Percentiles rank a stretch among this genome's conserved stretches.
These are phyloP conservation scores for Candida broadrunensis DNA, from an alignment of 805 yeast species.

Conservation along the genomic window DNA sequence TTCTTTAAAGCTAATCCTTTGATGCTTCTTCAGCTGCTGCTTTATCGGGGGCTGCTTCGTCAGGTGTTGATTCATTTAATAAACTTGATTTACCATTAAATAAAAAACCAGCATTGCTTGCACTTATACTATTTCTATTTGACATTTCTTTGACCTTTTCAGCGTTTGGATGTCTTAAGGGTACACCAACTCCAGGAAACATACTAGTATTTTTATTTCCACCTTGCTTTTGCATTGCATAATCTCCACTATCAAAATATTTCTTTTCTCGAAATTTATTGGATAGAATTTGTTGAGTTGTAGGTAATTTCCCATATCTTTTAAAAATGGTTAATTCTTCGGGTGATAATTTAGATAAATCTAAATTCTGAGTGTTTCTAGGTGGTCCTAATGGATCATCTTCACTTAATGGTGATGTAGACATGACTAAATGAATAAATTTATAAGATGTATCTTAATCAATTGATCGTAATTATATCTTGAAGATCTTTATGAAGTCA, in stretches of 20 bases:
- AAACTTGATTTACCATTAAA: slow-evolving; percentile 51
- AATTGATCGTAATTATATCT: too few relatives aligned
- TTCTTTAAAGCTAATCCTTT: background rate
- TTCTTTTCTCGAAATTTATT: slow-evolving; percentile 82
- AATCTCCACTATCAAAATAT: slow-evolving; percentile 92
- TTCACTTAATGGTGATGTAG: slow-evolving; percentile 32
- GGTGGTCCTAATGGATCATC: slow-evolving; percentile 54
- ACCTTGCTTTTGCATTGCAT: slow-evolving; percentile 66
- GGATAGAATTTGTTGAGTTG: slow-evolving; percentile 70
- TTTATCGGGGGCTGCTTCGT: slow-evolving; percentile 9
- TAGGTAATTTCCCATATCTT: slow-evolving; percentile 83
- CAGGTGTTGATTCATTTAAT: slow-evolving; percentile 50
- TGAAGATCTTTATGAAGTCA: too few relatives aligned
- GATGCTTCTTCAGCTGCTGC: background rate
- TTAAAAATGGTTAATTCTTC: slow-evolving; percentile 77
- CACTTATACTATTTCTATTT: slow-evolving; percentile 57
- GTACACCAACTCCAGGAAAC: slow-evolving; percentile 30
- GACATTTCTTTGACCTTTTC: slow-evolving; percentile 57
- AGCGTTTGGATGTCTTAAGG: slow-evolving; percentile 50
- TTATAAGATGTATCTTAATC: background rate
- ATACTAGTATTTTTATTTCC: slow-evolving; percentile 21
- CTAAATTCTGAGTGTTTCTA: slow-evolving; percentile 43
- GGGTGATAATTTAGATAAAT: slow-evolving; percentile 59
- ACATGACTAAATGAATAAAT: background rate
- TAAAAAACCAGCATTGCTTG: slow-evolving; percentile 39